These are phyloP conservation scores for Polyrhizophydium stewartii DNA, from an alignment of 371 early-diverging fungal genomes.

Conservation along the genomic window DNA sequence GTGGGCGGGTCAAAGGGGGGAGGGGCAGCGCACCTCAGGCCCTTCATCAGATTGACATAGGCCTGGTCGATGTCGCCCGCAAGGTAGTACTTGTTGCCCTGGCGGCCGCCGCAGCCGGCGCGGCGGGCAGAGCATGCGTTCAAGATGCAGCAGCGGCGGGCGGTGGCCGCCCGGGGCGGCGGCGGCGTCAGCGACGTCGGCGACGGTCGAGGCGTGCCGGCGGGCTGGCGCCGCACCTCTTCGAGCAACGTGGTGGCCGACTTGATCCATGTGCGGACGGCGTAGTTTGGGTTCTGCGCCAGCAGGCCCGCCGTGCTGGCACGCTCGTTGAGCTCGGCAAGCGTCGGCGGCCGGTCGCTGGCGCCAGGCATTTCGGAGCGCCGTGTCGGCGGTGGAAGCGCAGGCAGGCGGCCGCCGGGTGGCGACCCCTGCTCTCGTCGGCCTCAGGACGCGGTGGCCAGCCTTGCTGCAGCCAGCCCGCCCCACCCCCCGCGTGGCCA, in stretches of 20 bases:
- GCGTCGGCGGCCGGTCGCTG: background rate
- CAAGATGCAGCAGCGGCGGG: background rate
- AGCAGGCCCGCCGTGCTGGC: conserved; percentile 2
- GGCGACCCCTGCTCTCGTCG: too few relatives aligned
- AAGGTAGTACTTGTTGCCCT: conserved; percentile 19
- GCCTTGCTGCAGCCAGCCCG: too few relatives aligned
- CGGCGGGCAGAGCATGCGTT: background rate
- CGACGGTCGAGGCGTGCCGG: background rate
- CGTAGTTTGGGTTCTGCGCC: background rate
- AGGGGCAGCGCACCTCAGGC: conserved; percentile 17
- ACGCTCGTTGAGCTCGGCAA: background rate
- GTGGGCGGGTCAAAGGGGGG: too few relatives aligned
- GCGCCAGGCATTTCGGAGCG: too few relatives aligned
- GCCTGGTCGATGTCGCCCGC: conserved; percentile 24
- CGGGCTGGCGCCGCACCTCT: conserved; percentile 15
- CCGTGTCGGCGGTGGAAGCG: too few relatives aligned
- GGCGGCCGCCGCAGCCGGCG: background rate
- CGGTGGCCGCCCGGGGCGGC: background rate
- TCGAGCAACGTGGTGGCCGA: conserved; percentile 20
- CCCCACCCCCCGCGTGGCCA: too few relatives aligned
- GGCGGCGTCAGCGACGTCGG: background rate
- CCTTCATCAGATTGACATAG: conserved; percentile 25
- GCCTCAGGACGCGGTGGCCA: too few relatives aligned
- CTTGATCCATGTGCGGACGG: conserved; percentile 14
- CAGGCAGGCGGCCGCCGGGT: too few relatives aligned